Base-by-base conservation (phyloP, 1,284 basidiomycete genomes). In the Mycena sp. region DNA sequence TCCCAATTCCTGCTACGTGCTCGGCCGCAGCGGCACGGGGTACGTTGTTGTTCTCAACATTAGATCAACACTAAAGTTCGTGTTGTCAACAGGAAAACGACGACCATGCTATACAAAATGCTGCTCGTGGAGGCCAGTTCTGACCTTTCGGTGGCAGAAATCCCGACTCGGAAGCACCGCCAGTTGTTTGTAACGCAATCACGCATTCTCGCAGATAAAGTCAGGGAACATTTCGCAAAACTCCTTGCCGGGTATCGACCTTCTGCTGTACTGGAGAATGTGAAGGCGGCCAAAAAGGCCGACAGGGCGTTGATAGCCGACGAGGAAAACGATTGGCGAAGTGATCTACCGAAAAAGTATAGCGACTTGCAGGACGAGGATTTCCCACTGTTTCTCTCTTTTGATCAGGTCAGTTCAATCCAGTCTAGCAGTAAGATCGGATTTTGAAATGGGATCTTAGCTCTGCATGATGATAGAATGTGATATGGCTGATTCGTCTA, bases 101-200 rank as follows among this genome's bases (percentile, higher is more conserved):
- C 89, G 0, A 90, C 88, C 0, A 89, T 91, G 83, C 75, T 91
- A 0, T 89, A 87, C 79, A 90, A 90, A 74, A 91, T 91, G 83
- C 76, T 91, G 4, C 83, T 85, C 4, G 83, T 91, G 9, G 87
- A 91, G 67, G 78, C 82, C 11, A 77, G 81, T 1, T 87, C 81
- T 74, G 76, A n/a, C n/a, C n/a, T n/a, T n/a, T n/a, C n/a, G n/a
- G n/a, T n/a, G n/a, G n/a, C n/a, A n/a, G n/a, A n/a, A n/a, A n/a
- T n/a, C n/a, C n/a, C n/a, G n/a, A n/a, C n/a, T n/a, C n/a, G n/a
- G n/a, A 80, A 79, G 58, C 85, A 86, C 0, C 83, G 88, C n/a
- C 90, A 92, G 69, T 73, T 92, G 2, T 92, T 92, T 67, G 86
- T 93, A 0, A 92, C 90, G 0, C 86, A 90, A 70, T 91, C 90